Percentiles rank a stretch among this genome's conserved stretches.
phyloP scores from a whole-genome alignment of 257 asterid species.

The Cynanchum wilfordii region DNA sequence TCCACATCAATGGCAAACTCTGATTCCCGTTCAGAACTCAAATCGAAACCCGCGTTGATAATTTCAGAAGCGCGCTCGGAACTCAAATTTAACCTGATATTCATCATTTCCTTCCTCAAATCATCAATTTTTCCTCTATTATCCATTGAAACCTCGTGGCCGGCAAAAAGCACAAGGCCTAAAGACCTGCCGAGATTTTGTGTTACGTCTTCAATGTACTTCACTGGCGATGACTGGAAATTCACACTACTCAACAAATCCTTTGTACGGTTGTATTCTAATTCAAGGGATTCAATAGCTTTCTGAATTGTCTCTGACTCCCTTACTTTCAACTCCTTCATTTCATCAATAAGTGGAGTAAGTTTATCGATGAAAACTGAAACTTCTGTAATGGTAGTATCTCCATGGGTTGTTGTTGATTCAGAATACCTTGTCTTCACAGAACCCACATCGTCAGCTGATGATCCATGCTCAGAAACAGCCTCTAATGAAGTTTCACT shows the following conservation, averaged over 20 bases:
- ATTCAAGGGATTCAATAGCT: constrained; percentile 66
- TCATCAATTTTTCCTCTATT: constrained; percentile 54
- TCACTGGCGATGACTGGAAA: constrained; percentile 41
- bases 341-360: constrained; percentile 49
- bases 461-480: constrained; percentile 17
- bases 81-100: constrained; percentile 37
- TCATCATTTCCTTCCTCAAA: constrained; percentile 66
- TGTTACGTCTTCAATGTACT: constrained; percentile 44
- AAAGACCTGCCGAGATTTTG: constrained; percentile 72
- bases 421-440: constrained; percentile 32
- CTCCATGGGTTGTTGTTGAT: constrained; percentile 53
- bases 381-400: constrained; percentile 39
- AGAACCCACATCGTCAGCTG: constrained; percentile 31
- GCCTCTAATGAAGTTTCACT: constrained; percentile 17
- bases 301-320: constrained; percentile 43
- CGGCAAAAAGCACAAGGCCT: constrained; percentile 75
- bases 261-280: constrained; percentile 46
- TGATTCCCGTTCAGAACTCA: not conserved
- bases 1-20: not conserved
- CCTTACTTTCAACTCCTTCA: constrained; percentile 32
- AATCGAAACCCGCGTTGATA: not conserved
- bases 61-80: constrained; percentile 30
- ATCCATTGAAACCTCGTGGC: constrained; percentile 49
- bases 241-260: constrained; percentile 26
- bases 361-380: constrained; percentile 54